A percentile compares a stretch with the other conserved stretches of the same genome.
Conservation (phyloP, 2,329 filamentous ascomycete genomes). For the Aspergillus brunneoviolaceus region DNA sequence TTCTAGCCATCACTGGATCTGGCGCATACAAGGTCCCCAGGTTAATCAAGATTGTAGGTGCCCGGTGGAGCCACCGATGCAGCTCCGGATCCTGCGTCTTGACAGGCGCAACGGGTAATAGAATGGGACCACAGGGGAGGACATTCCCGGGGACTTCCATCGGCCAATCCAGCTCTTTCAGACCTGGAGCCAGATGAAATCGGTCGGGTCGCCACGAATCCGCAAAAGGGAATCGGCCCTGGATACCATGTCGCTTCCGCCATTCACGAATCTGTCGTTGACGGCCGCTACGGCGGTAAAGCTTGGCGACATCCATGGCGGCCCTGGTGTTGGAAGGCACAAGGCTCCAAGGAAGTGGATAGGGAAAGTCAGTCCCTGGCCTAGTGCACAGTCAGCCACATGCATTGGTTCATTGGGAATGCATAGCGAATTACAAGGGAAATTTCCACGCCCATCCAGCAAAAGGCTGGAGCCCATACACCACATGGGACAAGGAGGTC, state of each 20-base stretch:
- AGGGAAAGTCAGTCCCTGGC: not conserved
- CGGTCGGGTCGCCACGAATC: constrained; percentile 2
- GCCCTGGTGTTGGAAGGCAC: not conserved
- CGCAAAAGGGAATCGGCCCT: constrained; percentile 1
- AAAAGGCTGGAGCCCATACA: not conserved
- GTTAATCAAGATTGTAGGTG: not conserved
- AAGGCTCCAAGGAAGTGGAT: not conserved
- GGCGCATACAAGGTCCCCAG: not conserved
- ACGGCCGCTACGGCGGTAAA: not conserved
- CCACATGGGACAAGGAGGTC: not conserved
- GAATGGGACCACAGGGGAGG: not conserved
- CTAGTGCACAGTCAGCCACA: not conserved
- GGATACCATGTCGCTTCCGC: not conserved
- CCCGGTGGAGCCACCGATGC: not conserved
- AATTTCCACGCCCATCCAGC: constrained; percentile 1
- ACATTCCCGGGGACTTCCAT: not conserved
- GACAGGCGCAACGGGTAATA: not conserved
- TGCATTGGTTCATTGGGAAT: not conserved
- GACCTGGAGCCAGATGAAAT: not conserved
- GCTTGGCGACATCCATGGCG: not conserved
- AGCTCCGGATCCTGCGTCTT: not conserved
- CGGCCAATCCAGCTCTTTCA: constrained; percentile 3
- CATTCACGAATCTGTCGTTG: constrained; percentile 1
- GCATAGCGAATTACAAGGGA: not conserved
- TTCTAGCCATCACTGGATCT: not conserved